Base-by-base conservation (phyloP, 2,329 filamentous ascomycete species). In the Chaetomium sp. region DNA sequence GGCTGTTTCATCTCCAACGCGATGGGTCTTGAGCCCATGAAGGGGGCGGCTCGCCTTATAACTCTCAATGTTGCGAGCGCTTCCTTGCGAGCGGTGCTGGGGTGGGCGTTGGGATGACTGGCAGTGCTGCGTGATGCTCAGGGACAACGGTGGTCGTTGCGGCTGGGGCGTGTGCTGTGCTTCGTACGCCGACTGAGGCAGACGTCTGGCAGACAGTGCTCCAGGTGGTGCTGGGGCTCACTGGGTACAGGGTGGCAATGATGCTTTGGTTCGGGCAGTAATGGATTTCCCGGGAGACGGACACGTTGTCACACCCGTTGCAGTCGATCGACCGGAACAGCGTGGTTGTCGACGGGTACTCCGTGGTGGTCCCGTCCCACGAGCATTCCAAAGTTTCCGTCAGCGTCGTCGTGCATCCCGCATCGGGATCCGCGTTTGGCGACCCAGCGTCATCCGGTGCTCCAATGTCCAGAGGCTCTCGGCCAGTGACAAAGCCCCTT, bases 291-390 rank as follows among this genome's bases (percentile, higher is more conserved):
- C 54, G 41, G 10, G 60, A 35, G 6, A 70, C 59, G 1, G 42
- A 37, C 11, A 71, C 36, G 42, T 59, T 53, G 7, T 61, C 52
- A 55, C 70, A 72, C 1, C 68, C 70, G 45, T 66, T 57, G 55
- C 70, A 72, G 61, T 72, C 62, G 37, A 71, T 54, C 11, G 61
- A 44, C 2, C 49, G 56, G 19, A 56, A 62, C 1, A 63, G 6
- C 6, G 65, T 66, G 7, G 60, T 61, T 1, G 67, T 69, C 4
- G 65, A 61, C 1, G 67, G 63, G 54, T 68, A 70, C 11, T 62
- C 38, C 6, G 64, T 68, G 19, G 44, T 14, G 2, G 63, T 68
- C 2, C 61, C 61, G 36, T 67, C 57, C 68, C 66, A 69, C 57
- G 59, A 62, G 37, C 68, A 73, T 33, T 56, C 58, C 41, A 59